Evolutionary conservation across 2,329 filamentous ascomycete genomes (phyloP), one percentile per base, ranked within the genome.

Genomic region (Atkinsonella texensis): DNA sequence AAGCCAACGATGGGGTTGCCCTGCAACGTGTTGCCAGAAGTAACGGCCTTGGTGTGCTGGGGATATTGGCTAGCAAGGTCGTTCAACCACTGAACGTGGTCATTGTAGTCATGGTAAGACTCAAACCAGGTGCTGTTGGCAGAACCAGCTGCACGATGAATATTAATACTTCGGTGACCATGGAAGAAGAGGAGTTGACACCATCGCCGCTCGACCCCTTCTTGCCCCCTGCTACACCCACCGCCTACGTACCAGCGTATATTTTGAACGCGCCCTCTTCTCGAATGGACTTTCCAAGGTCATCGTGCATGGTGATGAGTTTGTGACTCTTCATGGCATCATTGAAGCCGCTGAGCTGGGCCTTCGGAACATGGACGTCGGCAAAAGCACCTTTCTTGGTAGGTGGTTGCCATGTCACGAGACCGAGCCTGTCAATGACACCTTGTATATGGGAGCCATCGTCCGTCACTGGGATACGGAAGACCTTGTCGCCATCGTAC

Each of bases 1-100:
- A 81, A 65, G 0, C 83, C 87, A 9, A 78, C 75, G 50, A 90
- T 88, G 51, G 65, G 55, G 39, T 73, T 68, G 2, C 73, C 74
- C 50, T 76, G 61, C 33, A 68, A 62, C 0, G 75, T 75, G 31
- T 60, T 68, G 3, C 78, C 78, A 2, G 71, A 65, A 4, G 65
- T 69, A 33, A 80, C 68, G 15, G 77, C 62, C 52, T 75, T 70
- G 0, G 77, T 68, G 54, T 75, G 73, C 18, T 56, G 55, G 7
- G 74, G 63, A 54, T 74, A 72, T 1, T 63, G 54, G 0, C 63
- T 56, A 12, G 68, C 65, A 2, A 81, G 61, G 49, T 75, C 71
- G 0, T 63, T 60, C n/a, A 79, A 64, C 55, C 70, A 81, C 20
- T 69, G 60, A 13, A 74, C 51, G 57, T 80, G 77, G 53, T 78